Evolutionary conservation across 2,329 filamentous ascomycete genomes (phyloP).

Genomic region (Myriangium duriaei): DNA sequence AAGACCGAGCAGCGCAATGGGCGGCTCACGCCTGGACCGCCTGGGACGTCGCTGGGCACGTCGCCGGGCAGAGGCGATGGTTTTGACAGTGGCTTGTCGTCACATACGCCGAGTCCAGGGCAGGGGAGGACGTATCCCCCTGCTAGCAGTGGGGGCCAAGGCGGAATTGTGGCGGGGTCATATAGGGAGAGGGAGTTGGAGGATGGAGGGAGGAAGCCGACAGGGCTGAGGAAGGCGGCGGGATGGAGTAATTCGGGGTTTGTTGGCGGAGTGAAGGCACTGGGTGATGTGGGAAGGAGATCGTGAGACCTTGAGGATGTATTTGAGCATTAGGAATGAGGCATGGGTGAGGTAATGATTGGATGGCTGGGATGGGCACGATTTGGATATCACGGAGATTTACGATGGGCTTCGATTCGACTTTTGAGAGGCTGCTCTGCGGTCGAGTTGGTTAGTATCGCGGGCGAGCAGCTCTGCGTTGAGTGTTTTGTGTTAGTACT

Average conservation of each 20-base stretch:
- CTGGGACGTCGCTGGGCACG: constrained; percentile 1
- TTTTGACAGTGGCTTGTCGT: neutral
- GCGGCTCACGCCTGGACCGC: constrained; percentile 10
- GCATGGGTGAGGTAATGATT: neutral
- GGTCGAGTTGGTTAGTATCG: too few relatives aligned
- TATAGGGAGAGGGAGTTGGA: neutral
- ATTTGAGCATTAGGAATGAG: neutral
- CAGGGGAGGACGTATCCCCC: neutral
- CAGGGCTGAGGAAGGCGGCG: constrained; percentile 6
- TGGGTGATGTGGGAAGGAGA: constrained; percentile 6
- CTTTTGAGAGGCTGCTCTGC: too few relatives aligned
- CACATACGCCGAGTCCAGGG: neutral
- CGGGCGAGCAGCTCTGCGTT: too few relatives aligned
- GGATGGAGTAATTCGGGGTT: constrained; percentile 9
- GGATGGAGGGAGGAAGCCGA: neutral
- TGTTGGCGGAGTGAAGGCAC: constrained; percentile 6
- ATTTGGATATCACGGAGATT: too few relatives aligned
- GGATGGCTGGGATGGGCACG: too few relatives aligned
- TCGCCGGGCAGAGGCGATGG: constrained; percentile 11
- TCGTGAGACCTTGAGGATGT: neutral
- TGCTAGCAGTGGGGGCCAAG: neutral
- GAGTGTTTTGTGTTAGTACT: constrained; percentile 8
- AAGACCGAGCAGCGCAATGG: constrained; percentile 42
- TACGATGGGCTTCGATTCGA: too few relatives aligned
- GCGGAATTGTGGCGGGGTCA: neutral